Base-by-base conservation (phyloP, 164 flowering plant genomes). In the Taxillus chinensis region DNA sequence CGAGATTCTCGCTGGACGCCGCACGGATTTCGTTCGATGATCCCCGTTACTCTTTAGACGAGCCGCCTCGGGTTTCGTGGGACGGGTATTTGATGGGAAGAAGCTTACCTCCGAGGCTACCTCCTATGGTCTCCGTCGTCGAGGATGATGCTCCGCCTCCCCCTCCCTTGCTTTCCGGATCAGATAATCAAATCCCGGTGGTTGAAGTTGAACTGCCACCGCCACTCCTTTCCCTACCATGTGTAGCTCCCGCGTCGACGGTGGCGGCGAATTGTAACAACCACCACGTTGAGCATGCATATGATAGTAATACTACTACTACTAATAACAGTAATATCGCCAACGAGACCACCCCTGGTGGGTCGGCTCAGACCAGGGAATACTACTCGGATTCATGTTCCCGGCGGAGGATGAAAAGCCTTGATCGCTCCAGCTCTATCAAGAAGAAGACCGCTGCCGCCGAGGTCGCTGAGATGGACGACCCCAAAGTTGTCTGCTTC, bases 341-440 rank as follows among this genome's bases (percentile, higher is more conserved):
- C 40, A 27, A 27, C 27, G 83, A 80, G 8, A 41, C 64, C 14
- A 57, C 75, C 0, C 99, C 96, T 0, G 99, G 96, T 37, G 99
- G 99, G 45, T 76, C 91, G 8, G 72, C 76, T 11, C 97, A 95
- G 71, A 95, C 99, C 2, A 70, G 92, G 70, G 99, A 95, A 5
- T 95, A 95, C 67, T 95, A 90, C 69, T 77, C 83, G 3, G 96
- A 89, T 67, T 83, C 92, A 0, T 86, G 93, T 0, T 80, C 89
- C 0, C 67, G 80, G 74, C 70, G 91, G 68, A 79, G 89, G 70
- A n/a, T n/a, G n/a, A 86, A 74, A 79, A 91, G 89, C 61, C 77
- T 92, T 37, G 97, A 91, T 43, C 72, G 91, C 59, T 88, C 96
- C 0, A 82, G 53, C 70, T 88, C 96, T 0, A 70, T 84, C n/a